Base-by-base conservation (phyloP, 2,329 filamentous ascomycete species). In the Fusarium brevicatenulatum region DNA sequence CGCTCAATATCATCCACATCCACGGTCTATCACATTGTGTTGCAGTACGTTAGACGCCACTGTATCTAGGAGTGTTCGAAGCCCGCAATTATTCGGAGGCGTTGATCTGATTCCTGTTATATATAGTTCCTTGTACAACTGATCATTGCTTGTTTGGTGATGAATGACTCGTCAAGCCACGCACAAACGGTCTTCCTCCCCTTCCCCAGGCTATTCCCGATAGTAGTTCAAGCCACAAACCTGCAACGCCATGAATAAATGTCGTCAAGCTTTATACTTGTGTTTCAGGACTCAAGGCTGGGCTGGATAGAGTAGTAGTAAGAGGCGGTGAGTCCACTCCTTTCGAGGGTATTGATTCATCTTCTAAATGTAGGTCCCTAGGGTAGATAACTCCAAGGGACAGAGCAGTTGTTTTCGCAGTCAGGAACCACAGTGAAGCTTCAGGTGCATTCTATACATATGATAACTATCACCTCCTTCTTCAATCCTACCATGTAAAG, bases 81-180 rank as follows among this genome's bases (percentile, higher is more conserved):
- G 32, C 30, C 32, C n/a, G 23, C 13, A 9, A 23, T 49, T 25
- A 9, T n/a, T 40, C 9, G 37, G 34, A 40, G 21, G n/a, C 28
- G 21, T 34, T 39, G 3, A 19, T 19, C 19, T 28, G 39, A 32
- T 23, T 62, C 16, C 23, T 30, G 18, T 19, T 34, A 23, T 4
- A 36, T 13, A 34, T 19, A 34, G 39, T 18, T 11, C 19, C n/a
- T 34, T 28, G n/a, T n/a, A 23, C 43, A 13, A 46, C 37, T 36
- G 19, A 57, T 57, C 54, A 36, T 57, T 57, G 16, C 16, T 34
- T 52, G 32, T 52, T 46, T 19, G 15, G 39, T 25, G 11, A 37
- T 16, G 30, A 66, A 70, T 71, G 70, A 72, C 70, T 72, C 70
- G 70, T 58, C 36, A 68, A 66, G 66, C 50, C 65, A 69, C 50